A percentile compares a stretch with the other conserved stretches of the same genome.
These are phyloP conservation scores for Sugiyamaella boreocaroliniensis DNA, from an alignment of 805 yeast genomes.

Conservation along the genomic window DNA sequence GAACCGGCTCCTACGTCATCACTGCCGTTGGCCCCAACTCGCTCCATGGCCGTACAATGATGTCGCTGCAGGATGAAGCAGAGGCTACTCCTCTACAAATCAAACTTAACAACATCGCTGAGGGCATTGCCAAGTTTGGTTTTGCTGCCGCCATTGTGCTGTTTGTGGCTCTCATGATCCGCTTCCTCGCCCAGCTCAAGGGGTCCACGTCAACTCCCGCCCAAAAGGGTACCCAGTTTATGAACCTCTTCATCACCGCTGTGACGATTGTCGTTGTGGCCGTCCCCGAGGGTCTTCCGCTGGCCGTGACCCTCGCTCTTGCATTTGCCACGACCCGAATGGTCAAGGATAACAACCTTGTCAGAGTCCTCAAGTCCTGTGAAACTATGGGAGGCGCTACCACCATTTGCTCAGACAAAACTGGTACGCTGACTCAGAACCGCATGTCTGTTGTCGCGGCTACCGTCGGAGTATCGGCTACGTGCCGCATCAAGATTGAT, in stretches of 20 bases:
- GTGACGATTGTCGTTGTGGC: slow-evolving; percentile 94
- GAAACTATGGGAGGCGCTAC: slow-evolving; percentile 99
- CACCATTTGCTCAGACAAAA: slow-evolving; percentile 92
- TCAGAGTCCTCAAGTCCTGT: slow-evolving; percentile 87
- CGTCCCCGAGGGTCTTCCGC: slow-evolving; percentile 97
- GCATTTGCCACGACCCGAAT: slow-evolving; percentile 98
- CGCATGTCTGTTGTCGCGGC: slow-evolving; percentile 86
- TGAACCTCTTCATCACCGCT: slow-evolving; percentile 83
- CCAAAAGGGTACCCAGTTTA: slow-evolving; percentile 74
- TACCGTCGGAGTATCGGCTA: slow-evolving; percentile 46
- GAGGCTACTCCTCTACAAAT: slow-evolving; percentile 87
- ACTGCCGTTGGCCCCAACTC: slow-evolving; percentile 90
- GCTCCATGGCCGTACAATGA: slow-evolving; percentile 86
- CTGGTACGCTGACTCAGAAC: slow-evolving; percentile 95
- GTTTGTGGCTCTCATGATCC: slow-evolving; percentile 69
- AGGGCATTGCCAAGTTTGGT: slow-evolving; percentile 93
- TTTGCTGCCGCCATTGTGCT: slow-evolving; percentile 76
- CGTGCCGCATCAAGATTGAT: slow-evolving; percentile 42
- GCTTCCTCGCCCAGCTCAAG: slow-evolving; percentile 61
- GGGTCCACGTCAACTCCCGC: slow-evolving; percentile 46
- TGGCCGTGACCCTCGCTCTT: slow-evolving; percentile 92
- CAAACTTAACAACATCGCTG: slow-evolving; percentile 75
- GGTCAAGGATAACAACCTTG: slow-evolving; percentile 94
- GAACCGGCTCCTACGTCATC: slow-evolving; percentile 77
- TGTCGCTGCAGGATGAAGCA: slow-evolving; percentile 63